Percentiles rank a stretch among this genome's conserved stretches.
phyloP scores from a whole-genome alignment of 1,284 basidiomycete genomes.

The Ceratobasidium sp. region DNA sequence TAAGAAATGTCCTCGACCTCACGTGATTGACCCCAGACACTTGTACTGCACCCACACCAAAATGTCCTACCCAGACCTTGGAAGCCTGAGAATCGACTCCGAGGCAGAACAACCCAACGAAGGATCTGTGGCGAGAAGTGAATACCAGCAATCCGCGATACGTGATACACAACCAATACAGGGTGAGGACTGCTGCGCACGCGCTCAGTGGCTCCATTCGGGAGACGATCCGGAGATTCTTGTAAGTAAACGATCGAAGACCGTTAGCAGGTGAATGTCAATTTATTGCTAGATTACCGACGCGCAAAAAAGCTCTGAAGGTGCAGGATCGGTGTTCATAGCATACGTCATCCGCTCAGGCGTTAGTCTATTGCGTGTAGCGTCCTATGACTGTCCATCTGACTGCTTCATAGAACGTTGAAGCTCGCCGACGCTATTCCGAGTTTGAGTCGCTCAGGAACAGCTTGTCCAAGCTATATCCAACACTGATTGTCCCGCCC shows the following conservation, averaged over 20 bases:
- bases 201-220: conserved; percentile 76
- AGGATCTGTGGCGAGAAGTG: not conserved
- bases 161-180: conserved; percentile 44
- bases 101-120: not conserved
- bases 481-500: conserved; percentile 95
- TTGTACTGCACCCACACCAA: not conserved
- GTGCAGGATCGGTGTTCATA: conserved; percentile 88
- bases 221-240: conserved; percentile 82
- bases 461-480: conserved; percentile 87
- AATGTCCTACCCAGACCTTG: conserved; percentile 20
- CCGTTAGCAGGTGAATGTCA: conserved; percentile 18
- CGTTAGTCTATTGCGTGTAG: conserved; percentile 59
- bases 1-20: not conserved
- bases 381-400: conserved; percentile 1
- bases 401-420: conserved; percentile 63
- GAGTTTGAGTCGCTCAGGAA: conserved; percentile 94
- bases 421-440: conserved; percentile 91
- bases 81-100: conserved; percentile 1
- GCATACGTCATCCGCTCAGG: conserved; percentile 92
- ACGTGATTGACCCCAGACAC: conserved; percentile 11
- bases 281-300: conserved; percentile 75
- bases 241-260: conserved; percentile 55
- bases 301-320: conserved; percentile 91
- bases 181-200: conserved; percentile 74
- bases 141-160: not conserved